phyloP scores from a whole-genome alignment of 2,329 filamentous ascomycete genomes.

The Penicillium griseofulvum region DNA sequence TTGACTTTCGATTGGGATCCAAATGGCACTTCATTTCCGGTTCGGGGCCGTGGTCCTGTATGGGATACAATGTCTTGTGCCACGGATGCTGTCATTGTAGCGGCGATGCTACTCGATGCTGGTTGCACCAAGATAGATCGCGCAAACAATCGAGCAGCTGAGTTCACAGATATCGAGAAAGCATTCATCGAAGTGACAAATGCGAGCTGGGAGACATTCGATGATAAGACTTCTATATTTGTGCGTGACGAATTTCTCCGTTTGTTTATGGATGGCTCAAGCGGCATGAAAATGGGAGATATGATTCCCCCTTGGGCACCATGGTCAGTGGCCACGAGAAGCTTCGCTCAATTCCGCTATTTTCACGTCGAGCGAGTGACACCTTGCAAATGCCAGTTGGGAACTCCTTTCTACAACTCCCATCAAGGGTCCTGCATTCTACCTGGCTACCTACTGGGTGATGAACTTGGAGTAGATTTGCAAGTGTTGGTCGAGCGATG shows the following conservation, averaged over 20 bases:
- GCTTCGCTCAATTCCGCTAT: constrained; percentile 31
- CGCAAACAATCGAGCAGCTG: constrained; percentile 10
- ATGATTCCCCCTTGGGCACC: constrained; percentile 16
- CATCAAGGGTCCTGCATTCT: constrained; percentile 13
- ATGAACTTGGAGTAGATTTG: constrained; percentile 19
- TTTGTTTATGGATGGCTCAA: constrained; percentile 5
- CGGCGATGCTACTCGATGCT: constrained; percentile 36
- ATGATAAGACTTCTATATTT: constrained; percentile 7
- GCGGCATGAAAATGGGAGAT: constrained; percentile 9
- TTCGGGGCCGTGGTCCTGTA: constrained; percentile 34
- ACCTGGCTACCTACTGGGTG: constrained; percentile 10
- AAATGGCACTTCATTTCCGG: constrained; percentile 21
- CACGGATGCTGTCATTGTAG: constrained; percentile 36
- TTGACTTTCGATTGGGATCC: constrained; percentile 16
- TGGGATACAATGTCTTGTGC: constrained; percentile 23
- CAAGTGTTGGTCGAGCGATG: constrained; percentile 19
- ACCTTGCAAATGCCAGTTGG: constrained; percentile 8
- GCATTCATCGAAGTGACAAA: constrained; percentile 30
- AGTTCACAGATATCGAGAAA: constrained; percentile 19
- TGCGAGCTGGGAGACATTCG: constrained; percentile 30
- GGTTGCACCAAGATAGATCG: constrained; percentile 37
- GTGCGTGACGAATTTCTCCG: constrained; percentile 22
- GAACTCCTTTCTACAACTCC: neutral
- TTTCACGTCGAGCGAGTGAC: constrained; percentile 10
- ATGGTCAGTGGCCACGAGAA: constrained; percentile 26